Conservation (phyloP, 2,329 filamentous ascomycete species). For the Fusarium pilosicola region DNA sequence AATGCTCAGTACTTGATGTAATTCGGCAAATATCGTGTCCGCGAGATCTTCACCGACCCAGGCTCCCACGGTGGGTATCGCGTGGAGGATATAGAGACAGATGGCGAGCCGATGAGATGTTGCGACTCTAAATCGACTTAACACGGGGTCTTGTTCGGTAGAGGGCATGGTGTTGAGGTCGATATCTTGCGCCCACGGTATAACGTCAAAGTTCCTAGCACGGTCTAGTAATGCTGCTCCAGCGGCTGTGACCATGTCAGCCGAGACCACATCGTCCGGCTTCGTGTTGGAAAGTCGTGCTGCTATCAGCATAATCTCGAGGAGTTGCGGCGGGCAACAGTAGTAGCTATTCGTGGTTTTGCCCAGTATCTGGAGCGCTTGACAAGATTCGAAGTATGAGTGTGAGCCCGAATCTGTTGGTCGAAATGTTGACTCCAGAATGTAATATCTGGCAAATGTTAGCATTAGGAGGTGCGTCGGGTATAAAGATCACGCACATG, state of each 20-base stretch:
- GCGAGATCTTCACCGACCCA: constrained; percentile 43
- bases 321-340: constrained; percentile 57
- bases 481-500: constrained; percentile 47
- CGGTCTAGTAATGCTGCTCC: constrained; percentile 50
- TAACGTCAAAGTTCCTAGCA: constrained; percentile 54
- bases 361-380: constrained; percentile 52
- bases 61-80: constrained; percentile 44
- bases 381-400: constrained; percentile 50
- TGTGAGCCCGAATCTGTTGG: constrained; percentile 46
- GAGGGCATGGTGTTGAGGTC: constrained; percentile 49
- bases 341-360: constrained; percentile 58
- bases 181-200: constrained; percentile 53
- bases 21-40: constrained; percentile 54
- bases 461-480: not conserved
- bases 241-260: constrained; percentile 44
- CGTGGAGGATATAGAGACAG: constrained; percentile 59
- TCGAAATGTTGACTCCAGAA: constrained; percentile 58
- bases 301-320: constrained; percentile 56
- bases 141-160: constrained; percentile 48
- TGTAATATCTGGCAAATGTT: constrained; percentile 52
- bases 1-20: constrained; percentile 58
- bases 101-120: constrained; percentile 56
- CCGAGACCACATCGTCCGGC: constrained; percentile 42
- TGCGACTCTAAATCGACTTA: constrained; percentile 54
- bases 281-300: constrained; percentile 52